Conservation (phyloP, 805 yeast species). For the Lachancea waltii region DNA sequence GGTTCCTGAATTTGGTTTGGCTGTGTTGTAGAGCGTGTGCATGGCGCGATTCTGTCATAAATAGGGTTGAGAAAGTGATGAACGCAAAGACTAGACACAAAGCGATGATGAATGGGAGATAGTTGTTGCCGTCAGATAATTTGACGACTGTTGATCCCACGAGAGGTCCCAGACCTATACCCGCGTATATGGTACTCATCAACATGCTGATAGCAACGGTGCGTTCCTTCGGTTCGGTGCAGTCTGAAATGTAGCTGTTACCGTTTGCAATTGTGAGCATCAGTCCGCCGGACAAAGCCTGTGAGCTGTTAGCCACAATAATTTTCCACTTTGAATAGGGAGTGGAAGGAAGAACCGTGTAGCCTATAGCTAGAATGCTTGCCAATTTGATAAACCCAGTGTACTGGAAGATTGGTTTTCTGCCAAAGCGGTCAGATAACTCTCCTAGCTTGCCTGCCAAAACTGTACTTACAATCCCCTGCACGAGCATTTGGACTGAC, state of each 20-base stretch:
- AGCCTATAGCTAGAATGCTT: slow-evolving; percentile 16
- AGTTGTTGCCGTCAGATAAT: slow-evolving; percentile 23
- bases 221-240: slow-evolving; percentile 55
- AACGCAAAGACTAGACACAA: slow-evolving; percentile 29
- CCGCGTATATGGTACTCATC: slow-evolving; percentile 52
- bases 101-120: slow-evolving; percentile 31
- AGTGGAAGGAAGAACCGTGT: slow-evolving; percentile 31
- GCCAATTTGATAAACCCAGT: slow-evolving; percentile 25
- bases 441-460: slow-evolving; percentile 60
- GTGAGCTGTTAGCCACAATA: slow-evolving; percentile 40
- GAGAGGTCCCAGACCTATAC: slow-evolving; percentile 61
- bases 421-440: slow-evolving; percentile 57
- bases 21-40: slow-evolving; percentile 46
- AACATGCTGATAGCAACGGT: slow-evolving; percentile 52
- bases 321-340: slow-evolving; percentile 36
- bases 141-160: slow-evolving; percentile 40
- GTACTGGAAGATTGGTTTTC: slow-evolving; percentile 43
- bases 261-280: slow-evolving; percentile 49
- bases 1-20: slow-evolving; percentile 33
- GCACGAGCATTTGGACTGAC: slow-evolving; percentile 36
- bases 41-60: slow-evolving; percentile 62
- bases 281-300: slow-evolving; percentile 57
- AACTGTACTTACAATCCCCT: slow-evolving; percentile 42
- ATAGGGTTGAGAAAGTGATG: slow-evolving; percentile 32
- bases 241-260: slow-evolving; percentile 69